Conservation (phyloP, 768 basidiomycete genomes). For the Lentinula lateritia region DNA sequence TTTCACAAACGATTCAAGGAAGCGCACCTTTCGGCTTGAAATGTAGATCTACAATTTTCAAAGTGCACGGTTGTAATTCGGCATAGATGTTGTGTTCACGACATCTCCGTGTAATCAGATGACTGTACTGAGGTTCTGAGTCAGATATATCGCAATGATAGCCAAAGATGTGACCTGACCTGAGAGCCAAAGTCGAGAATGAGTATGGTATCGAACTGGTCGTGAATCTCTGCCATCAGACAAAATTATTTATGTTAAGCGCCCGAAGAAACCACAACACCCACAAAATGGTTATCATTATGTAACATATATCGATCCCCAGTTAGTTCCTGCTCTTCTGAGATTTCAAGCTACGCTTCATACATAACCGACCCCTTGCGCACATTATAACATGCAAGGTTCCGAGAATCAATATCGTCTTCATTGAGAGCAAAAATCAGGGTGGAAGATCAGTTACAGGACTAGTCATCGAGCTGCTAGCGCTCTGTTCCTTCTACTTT, state of each 20-base stretch:
- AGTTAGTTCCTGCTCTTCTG: no score
- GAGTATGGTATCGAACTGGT: slow-evolving; percentile 92
- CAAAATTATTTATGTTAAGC: background rate
- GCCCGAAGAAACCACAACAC: background rate
- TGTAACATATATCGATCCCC: no score
- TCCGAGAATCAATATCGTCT: no score
- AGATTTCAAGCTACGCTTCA: no score
- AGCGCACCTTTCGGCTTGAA: slow-evolving; percentile 90
- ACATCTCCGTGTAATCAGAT: slow-evolving; percentile 95
- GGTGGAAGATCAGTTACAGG: no score
- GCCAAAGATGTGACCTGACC: slow-evolving; percentile 35
- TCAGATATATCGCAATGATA: slow-evolving; percentile 6
- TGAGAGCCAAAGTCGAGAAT: slow-evolving; percentile 98
- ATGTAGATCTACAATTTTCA: slow-evolving; percentile 76
- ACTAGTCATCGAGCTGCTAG: no score
- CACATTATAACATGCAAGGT: no score
- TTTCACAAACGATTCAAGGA: background rate
- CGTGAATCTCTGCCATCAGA: slow-evolving; percentile 82
- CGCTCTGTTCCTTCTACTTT: no score
- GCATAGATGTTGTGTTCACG: slow-evolving; percentile 97
- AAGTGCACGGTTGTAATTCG: slow-evolving; percentile 95
- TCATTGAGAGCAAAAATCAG: no score
- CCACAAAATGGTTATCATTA: no score
- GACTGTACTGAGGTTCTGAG: slow-evolving; percentile 68
- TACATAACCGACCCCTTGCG: no score